Percentiles rank a stretch among this genome's conserved stretches.
Conservation (phyloP, 1,284 basidiomycete species). For the Ustilago shanxiensis region DNA sequence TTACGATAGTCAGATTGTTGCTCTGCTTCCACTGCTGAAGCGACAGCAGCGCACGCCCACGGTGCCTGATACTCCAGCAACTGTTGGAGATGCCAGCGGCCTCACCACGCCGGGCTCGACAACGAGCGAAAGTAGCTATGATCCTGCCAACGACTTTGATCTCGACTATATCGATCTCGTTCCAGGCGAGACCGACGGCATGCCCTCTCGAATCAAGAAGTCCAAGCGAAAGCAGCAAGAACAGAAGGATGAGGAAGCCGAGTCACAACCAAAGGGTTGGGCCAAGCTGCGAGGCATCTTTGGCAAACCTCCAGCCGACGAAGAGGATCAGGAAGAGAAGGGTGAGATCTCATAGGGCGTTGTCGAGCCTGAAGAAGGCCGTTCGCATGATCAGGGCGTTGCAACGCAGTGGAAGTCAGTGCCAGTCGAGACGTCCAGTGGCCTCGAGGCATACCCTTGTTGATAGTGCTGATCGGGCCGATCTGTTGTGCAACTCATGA, state of each 20-base stretch:
- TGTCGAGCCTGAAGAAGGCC: constrained; percentile 15
- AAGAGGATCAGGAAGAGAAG: constrained; percentile 50
- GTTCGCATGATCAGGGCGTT: constrained; percentile 51
- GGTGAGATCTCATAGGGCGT: constrained; percentile 22
- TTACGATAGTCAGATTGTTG: no score
- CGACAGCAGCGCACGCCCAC: constrained; percentile 16
- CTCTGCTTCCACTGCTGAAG: no score
- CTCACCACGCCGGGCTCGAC: constrained; percentile 56
- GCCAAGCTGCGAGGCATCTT: constrained; percentile 60
- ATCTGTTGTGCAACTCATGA: no score
- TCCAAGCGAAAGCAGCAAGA: constrained; percentile 9
- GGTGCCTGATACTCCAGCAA: constrained; percentile 16
- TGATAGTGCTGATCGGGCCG: no score
- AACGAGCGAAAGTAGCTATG: constrained; percentile 64
- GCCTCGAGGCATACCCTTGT: no score
- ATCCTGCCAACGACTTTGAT: constrained; percentile 63
- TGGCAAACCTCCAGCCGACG: constrained; percentile 38
- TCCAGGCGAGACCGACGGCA: constrained; percentile 68
- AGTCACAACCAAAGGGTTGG: constrained; percentile 60
- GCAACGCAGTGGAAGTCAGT: constrained; percentile 68
- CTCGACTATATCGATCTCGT: constrained; percentile 66
- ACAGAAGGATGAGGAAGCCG: constrained; percentile 15
- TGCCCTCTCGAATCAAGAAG: constrained; percentile 59
- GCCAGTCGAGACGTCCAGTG: constrained; percentile 66
- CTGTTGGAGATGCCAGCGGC: constrained; percentile 37